Base-by-base conservation (phyloP, 1,139 yeast species). In the Scheffersomyces illinoinensis region DNA sequence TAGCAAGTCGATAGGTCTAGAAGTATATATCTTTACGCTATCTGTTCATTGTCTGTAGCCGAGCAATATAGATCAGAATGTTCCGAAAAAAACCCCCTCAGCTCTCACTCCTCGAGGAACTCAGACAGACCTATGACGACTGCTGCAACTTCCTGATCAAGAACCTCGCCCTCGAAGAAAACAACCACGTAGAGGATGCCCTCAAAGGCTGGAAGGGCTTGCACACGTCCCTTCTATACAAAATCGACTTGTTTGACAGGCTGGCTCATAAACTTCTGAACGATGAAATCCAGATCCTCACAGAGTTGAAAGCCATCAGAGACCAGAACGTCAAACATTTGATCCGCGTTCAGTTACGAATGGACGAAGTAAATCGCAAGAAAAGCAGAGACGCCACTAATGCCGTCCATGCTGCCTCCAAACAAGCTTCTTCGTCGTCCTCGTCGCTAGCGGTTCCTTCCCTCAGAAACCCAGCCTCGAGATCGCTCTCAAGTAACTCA, bases 141-240 rank as follows among this genome's bases (percentile, higher is more conserved):
- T 77, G 86, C 59, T 89, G 91, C 57, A 84, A 84, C 66, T 77
- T 77, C 59, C 81, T 91, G 14, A 78, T 88, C 57, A 77, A 81
- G 63, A 85, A 87, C 69, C 69, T 87, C 56, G 79, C 85, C 5
- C 68, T 85, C 26, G 93, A 89, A 66, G 89, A 88, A 61, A 75
- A 78, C 21, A 77, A 81, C 50, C 78, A 82, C 21, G 73, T 79
- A 55, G 84, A 80, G 58, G 85, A 81, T 21, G 90, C 93, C 1
- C 73, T 87, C 39, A 84, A 83, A 64, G 93, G 93, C 2, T 89
- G 93, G 93, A 88, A 86, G 66, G 78, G 87, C 8, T 73, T 89
- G 20, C 91, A 87, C 63, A 86, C 90, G 1, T 81, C 84, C 56
- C 77, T 87, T 12, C 76, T 86, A 56, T 85, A 77, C 68, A 85